Base-by-base conservation (phyloP, 2,329 filamentous ascomycete species). In the Sclerotinia nivalis region DNA sequence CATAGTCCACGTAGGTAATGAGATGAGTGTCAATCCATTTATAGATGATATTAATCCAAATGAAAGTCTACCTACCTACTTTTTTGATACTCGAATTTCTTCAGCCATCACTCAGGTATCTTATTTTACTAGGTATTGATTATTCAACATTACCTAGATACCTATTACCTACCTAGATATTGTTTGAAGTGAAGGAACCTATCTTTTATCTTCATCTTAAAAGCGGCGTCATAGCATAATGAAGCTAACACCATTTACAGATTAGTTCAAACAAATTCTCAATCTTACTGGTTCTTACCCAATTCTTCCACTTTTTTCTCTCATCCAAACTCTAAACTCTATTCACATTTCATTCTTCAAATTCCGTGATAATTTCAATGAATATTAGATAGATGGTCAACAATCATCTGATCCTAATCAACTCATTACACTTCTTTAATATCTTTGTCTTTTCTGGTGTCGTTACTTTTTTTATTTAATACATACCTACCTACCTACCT, bases 401-500 rank as follows among this genome's bases (percentile, higher is more conserved):
- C 13, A 22, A 47, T 61, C 58, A 61, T 61, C 58, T 31, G 58
- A 62, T 49, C 49, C 18, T 22, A n/a, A 49, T 25, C 56, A 43
- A 18, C 56, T 10, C 56, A 43, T 59, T 43, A 15, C n/a, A n/a
- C 34, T 12, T 58, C 34, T 58, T 37, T 58, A 58, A 58, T 58
- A 58, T 58, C 20, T 58, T 56, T 37, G 34, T 22, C 34, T 37
- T 56, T 56, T 22, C 31, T 43, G 40, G 40, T 43, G 40, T 43
- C 18, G 40, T 43, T 43, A 43, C 40, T 43, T 18, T 13, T 43
- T 43, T 43, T n/a, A n/a, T n/a, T 43, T 43, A 22, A 34, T 56
- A 49, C 9, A 9, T 49, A n/a, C 4, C 18, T 49, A 15, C 1
- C 54, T 20, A 25, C 20, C 22, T 49, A 10, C 47, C 9, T 9